phyloP scores from a whole-genome alignment of 2,329 filamentous ascomycete species.

The Trichoderma brevicompactum region DNA sequence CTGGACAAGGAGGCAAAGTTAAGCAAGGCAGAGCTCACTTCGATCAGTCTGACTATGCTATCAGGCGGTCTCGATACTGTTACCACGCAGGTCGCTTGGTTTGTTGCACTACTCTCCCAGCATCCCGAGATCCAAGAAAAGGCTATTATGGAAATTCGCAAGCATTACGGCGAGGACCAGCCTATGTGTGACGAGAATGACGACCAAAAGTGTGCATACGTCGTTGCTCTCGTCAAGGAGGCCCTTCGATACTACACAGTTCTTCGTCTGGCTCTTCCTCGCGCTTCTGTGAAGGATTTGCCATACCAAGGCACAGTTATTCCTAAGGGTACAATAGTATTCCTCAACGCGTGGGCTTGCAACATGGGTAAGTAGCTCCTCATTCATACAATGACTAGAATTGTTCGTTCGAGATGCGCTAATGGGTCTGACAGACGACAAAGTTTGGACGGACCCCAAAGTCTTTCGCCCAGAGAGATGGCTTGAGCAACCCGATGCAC shows the following conservation, averaged over 20 bases:
- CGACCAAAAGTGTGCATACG: conserved; percentile 66
- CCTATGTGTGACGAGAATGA: no score
- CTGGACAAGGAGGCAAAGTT: conserved; percentile 65
- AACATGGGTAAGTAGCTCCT: conserved; percentile 66
- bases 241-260: conserved; percentile 67
- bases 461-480: no score
- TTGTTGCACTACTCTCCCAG: conserved; percentile 66
- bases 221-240: conserved; percentile 66
- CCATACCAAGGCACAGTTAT: conserved; percentile 61
- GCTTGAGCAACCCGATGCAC: no score
- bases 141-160: no score
- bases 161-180: no score
- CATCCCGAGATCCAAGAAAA: no score
- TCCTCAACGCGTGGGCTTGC: conserved; percentile 70
- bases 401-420: no score
- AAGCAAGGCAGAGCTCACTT: conserved; percentile 65
- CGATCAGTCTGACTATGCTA: conserved; percentile 70
- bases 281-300: conserved; percentile 64
- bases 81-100: conserved; percentile 68
- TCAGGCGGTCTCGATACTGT: conserved; percentile 70
- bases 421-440: no score
- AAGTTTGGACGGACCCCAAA: no score
- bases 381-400: no score
- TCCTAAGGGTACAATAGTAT: conserved; percentile 66
- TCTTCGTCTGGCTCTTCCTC: conserved; percentile 63